phyloP scores from a whole-genome alignment of 148 eudicot species.

The Cornus florida region DNA sequence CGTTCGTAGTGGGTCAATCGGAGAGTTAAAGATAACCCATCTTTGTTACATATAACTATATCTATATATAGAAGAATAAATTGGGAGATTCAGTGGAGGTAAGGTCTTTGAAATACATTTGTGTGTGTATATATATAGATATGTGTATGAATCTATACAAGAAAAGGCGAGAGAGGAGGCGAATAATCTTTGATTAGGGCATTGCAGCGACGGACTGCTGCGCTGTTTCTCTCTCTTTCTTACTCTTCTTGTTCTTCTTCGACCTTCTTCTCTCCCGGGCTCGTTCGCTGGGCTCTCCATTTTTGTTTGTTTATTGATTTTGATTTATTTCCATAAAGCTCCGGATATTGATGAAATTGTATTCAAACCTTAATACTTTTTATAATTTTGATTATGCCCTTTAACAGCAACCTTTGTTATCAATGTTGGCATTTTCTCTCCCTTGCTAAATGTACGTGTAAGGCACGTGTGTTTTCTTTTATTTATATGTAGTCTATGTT shows the following conservation, averaged over 20 bases:
- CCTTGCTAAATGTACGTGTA: too few species aligned
- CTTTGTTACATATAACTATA: too few species aligned
- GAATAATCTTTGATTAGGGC: background rate
- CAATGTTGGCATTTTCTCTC: too few species aligned
- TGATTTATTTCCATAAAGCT: background rate
- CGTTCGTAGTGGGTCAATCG: background rate
- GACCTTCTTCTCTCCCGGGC: background rate
- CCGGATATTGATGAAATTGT: background rate
- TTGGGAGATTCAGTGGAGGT: too few species aligned
- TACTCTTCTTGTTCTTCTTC: background rate
- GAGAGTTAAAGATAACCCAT: too few species aligned
- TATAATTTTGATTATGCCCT: background rate
- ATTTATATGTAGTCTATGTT: too few species aligned
- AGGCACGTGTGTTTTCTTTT: too few species aligned
- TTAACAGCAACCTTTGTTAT: too few species aligned
- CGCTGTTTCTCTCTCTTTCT: background rate
- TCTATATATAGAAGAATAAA: too few species aligned
- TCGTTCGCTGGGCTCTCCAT: background rate
- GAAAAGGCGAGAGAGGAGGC: background rate
- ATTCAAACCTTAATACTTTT: background rate
- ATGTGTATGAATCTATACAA: background rate
- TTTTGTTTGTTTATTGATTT: background rate
- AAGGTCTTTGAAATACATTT: background rate
- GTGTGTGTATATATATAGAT: background rate
- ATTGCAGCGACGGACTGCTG: background rate